Evolutionary conservation across 257 asterid species (phyloP), one percentile per base, ranked within the genome.

Genomic region (Ilex asprella): DNA sequence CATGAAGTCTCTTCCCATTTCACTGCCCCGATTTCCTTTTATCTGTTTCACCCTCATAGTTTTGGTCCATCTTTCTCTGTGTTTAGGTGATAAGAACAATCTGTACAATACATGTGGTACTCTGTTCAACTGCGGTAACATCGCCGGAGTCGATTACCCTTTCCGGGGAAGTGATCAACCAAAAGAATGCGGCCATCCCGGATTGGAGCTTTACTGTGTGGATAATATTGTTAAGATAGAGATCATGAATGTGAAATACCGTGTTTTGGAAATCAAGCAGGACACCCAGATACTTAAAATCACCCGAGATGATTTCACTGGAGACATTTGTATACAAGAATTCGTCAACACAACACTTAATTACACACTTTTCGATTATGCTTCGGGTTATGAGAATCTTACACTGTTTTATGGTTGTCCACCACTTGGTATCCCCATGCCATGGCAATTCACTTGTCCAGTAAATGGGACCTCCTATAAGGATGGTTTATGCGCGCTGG

Each of bases 101-200:
- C 56, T 35, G 59, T 76, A 67, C 74, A 50, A 60, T 0, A 73
- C 53, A 29, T 84, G 95, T 29, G 68, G 68, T 49, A 63, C 50
- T 46, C 44, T 30, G 7, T 81, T 79, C 81, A 66, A 41, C 66
- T 86, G 91, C 59, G 91, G 89, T 5, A 58, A 49, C 10, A 57
- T 81, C 74, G 30, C 70, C 10, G 72, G 70, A 13, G 55, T 76
- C 31, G 76, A 55, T 30, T 86, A 75, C 69, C 94, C 91, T 3
- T 83, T 83, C 62, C 81, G 81, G 71, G 91, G 88, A 50, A 74
- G 76, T 39, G 56, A 62, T 57, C 66, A 91, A 59, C 78, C 82
- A 16, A 51, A 21, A 12, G 81, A 78, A 52, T 86, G 95, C 67
- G 95, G 95, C 39, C 62, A 69, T 73, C 83, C 91, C 15, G 81